These are phyloP conservation scores for Auriculariales sp. DNA, from an alignment of 768 basidiomycete species.

Conservation along the genomic window DNA sequence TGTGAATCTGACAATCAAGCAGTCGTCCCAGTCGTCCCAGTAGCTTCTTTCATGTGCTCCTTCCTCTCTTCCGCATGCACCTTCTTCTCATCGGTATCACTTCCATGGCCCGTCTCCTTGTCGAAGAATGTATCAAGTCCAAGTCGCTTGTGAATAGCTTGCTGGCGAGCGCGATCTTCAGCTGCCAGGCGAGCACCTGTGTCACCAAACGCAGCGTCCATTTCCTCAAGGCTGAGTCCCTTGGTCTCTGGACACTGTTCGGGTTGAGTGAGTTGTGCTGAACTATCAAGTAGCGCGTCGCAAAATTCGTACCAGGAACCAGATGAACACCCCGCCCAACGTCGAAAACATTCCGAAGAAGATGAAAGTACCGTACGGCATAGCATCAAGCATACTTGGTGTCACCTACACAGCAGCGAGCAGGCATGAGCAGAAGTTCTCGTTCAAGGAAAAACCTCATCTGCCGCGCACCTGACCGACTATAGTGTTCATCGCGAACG, in stretches of 20 bases:
- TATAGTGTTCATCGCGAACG: neutral
- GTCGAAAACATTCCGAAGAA: slow-evolving; percentile 65
- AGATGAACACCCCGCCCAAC: slow-evolving; percentile 49
- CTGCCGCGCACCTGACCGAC: slow-evolving; percentile 6
- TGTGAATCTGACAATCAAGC: no score
- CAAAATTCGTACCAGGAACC: slow-evolving; percentile 37
- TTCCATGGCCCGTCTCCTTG: neutral
- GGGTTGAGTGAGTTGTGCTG: neutral
- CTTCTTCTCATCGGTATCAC: neutral
- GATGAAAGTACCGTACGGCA: slow-evolving; percentile 59
- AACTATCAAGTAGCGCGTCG: neutral
- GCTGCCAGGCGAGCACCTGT: slow-evolving; percentile 30
- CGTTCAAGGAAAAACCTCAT: no score
- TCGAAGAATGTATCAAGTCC: slow-evolving; percentile 31
- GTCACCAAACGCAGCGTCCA: slow-evolving; percentile 78
- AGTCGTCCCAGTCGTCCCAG: no score
- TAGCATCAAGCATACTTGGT: slow-evolving; percentile 51
- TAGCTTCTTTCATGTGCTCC: slow-evolving; percentile 4
- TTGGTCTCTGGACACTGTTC: slow-evolving; percentile 66
- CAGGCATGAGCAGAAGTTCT: slow-evolving; percentile 10
- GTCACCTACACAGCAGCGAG: slow-evolving; percentile 45
- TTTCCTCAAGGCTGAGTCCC: slow-evolving; percentile 69
- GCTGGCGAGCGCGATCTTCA: slow-evolving; percentile 37
- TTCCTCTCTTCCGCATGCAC: neutral
- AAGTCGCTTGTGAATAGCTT: slow-evolving; percentile 43